Base-by-base conservation (phyloP, 2,329 filamentous ascomycete species). In the Alternaria solani region DNA sequence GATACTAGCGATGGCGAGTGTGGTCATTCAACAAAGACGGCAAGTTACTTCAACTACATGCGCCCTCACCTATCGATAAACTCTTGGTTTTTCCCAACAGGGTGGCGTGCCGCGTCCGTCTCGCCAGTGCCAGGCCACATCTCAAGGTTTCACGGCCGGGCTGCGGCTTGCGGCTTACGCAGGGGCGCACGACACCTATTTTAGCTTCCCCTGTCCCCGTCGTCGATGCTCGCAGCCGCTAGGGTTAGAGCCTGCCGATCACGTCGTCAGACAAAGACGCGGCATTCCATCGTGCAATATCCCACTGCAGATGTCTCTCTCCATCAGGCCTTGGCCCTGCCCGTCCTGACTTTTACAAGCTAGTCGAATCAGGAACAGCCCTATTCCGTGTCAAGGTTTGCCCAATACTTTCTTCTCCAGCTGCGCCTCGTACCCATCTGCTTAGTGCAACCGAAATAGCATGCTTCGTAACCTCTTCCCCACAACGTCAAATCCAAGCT, bases 381-480 rank as follows among this genome's bases (percentile, higher is more conserved):
- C n/a, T 30, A 30, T 42, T 11, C 42, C 12, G 20, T 18, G 16
- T 47, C 25, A 16, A 38, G 20, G 39, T 47, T 44, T 25, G 32
- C 42, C 18, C 52, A 38, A 36, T 39, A 36, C 23, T 16, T 5
- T 25, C 20, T 20, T 28, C 32, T 47, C 25, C 41, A 36, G 41
- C 41, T 58, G 49, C 55, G 49, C 49, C 55, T 54, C 55, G 42
- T 23, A 25, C 12, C 26, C 18, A 34, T 51, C 32, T 28, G n/a
- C 16, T 36, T 55, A 55, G 56, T 18, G 34, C 20, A 20, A 53
- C 51, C 51, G 18, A 59, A 59, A 59, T 59, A 59, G 56, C 56
- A 48, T 28, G 42, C 51, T 43, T 59, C 56, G 56, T 59, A 55
- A 59, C 43, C 56, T 52, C 53, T 39, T 23, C 57, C 57, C 53